Conservation (phyloP, 2,329 filamentous ascomycete genomes). For the Ascochyta rabiei region DNA sequence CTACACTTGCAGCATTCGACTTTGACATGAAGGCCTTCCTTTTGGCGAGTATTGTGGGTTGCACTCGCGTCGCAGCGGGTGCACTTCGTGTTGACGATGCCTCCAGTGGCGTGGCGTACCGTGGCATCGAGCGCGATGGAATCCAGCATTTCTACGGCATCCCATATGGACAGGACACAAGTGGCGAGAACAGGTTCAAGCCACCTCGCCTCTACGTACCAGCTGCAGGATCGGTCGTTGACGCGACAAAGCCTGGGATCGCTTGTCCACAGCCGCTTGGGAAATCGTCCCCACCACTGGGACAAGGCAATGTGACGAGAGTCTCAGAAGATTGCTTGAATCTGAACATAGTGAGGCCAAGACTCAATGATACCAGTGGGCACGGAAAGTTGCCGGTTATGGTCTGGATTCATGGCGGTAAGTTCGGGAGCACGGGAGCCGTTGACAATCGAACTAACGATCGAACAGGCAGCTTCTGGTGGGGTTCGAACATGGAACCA, state of each 20-base stretch:
- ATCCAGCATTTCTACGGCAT: slow-evolving; percentile 58
- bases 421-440: slow-evolving; percentile 47
- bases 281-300: slow-evolving; percentile 34
- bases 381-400: slow-evolving; percentile 58
- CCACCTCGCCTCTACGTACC: slow-evolving; percentile 49
- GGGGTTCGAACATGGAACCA: slow-evolving; percentile 41
- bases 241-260: slow-evolving; percentile 51
- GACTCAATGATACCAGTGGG: slow-evolving; percentile 39
- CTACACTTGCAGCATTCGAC: not conserved
- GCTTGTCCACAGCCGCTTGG: slow-evolving; percentile 54
- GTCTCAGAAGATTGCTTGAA: slow-evolving; percentile 64
- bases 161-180: slow-evolving; percentile 55
- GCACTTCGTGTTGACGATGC: slow-evolving; percentile 8
- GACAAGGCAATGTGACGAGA: slow-evolving; percentile 44
- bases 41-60: slow-evolving; percentile 12
- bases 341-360: slow-evolving; percentile 64
- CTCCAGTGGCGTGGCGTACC: slow-evolving; percentile 47
- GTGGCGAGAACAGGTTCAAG: slow-evolving; percentile 55
- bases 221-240: slow-evolving; percentile 41
- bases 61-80: slow-evolving; percentile 12
- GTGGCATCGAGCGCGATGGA: slow-evolving; percentile 52
- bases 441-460: not conserved
- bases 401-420: slow-evolving; percentile 64
- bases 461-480: slow-evolving; percentile 30
- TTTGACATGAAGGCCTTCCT: slow-evolving; percentile 17